phyloP scores from a whole-genome alignment of 129 eudicot species.

The Tanacetum coccineum region DNA sequence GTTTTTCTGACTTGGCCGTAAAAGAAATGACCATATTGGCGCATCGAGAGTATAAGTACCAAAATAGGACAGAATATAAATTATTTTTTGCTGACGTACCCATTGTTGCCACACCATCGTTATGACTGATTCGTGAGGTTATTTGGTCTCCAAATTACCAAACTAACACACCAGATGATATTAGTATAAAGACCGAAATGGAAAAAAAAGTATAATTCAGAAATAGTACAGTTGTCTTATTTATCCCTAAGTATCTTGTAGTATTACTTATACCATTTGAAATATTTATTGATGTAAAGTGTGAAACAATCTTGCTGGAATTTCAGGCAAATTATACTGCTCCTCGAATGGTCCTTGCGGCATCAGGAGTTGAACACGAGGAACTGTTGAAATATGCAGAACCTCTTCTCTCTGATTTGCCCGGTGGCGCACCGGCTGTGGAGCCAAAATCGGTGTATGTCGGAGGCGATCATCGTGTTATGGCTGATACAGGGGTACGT shows the following conservation, averaged over 20 bases:
- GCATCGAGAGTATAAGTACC: too few relatives aligned
- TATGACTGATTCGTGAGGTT: too few relatives aligned
- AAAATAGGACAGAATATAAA: too few relatives aligned
- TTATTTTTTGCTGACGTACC: too few relatives aligned
- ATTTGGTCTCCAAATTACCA: too few relatives aligned
- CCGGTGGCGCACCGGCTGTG: conserved; percentile 39
- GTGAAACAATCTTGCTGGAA: conserved; percentile 20
- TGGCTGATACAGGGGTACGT: conserved; percentile 75
- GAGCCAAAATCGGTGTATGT: conserved; percentile 73
- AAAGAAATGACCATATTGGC: too few relatives aligned
- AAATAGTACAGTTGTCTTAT: too few relatives aligned
- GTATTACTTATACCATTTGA: neutral
- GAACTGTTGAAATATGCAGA: conserved; percentile 72
- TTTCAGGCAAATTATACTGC: conserved; percentile 79
- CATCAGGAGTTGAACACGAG: conserved; percentile 91
- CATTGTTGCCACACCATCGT: too few relatives aligned
- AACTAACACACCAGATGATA: too few relatives aligned
- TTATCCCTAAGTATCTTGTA: neutral
- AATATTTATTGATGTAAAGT: neutral
- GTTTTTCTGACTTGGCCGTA: too few relatives aligned
- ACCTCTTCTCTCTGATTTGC: conserved; percentile 82
- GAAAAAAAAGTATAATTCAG: too few relatives aligned
- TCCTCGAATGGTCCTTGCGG: conserved; percentile 87
- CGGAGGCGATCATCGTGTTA: conserved; percentile 85
- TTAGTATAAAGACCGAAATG: too few relatives aligned